Evolutionary conservation across 495 filamentous ascomycete genomes (phyloP).

Genomic region (Aspergillus campestris): DNA sequence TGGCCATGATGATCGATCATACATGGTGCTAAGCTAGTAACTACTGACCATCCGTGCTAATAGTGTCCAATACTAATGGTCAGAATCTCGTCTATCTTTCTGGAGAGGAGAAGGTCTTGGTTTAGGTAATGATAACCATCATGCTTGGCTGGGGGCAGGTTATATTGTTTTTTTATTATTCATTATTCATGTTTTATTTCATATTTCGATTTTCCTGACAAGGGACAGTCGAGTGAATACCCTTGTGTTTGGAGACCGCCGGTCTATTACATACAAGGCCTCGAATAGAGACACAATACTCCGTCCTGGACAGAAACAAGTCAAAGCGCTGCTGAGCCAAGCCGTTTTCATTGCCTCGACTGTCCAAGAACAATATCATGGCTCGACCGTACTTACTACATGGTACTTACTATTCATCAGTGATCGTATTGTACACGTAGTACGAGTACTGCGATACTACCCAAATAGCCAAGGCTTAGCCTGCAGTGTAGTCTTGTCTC

Average conservation of each 20-base stretch:
- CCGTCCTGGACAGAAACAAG: not conserved
- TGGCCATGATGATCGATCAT: constrained; percentile 12
- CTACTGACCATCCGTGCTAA: no score
- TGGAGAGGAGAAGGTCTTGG: not conserved
- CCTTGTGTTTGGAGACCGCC: not conserved
- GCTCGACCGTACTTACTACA: no score
- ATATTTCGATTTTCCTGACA: not conserved
- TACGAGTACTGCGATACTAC: no score
- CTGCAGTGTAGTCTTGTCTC: not conserved
- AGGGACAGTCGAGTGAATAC: not conserved
- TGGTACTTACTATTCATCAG: no score
- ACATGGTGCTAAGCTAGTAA: not conserved
- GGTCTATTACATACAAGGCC: no score
- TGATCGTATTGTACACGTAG: no score
- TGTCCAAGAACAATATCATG: no score
- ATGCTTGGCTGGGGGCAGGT: no score
- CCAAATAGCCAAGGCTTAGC: constrained; percentile 16
- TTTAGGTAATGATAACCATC: constrained; percentile 10
- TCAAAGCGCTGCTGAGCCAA: constrained; percentile 18
- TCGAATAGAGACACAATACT: no score
- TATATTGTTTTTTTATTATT: not conserved
- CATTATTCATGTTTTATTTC: not conserved
- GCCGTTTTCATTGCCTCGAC: not conserved
- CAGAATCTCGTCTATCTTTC: no score
- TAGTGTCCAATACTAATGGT: no score